Evolutionary conservation across 2,329 filamentous ascomycete genomes (phyloP).

Genomic region (Fusarium sp.): DNA sequence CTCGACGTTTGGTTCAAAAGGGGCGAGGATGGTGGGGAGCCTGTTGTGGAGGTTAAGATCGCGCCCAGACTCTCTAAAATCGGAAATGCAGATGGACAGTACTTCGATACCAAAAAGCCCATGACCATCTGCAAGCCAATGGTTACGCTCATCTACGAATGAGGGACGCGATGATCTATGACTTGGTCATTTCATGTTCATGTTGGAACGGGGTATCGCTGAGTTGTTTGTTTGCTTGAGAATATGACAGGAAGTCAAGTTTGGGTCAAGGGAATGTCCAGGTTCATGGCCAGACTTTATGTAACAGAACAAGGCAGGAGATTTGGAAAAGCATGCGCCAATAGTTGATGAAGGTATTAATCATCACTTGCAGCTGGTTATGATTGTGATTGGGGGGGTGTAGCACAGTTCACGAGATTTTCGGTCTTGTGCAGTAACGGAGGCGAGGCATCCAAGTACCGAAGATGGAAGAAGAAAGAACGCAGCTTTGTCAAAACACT

Average conservation of each 20-base stretch:
- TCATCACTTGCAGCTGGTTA: not conserved
- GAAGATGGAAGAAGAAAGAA: not conserved
- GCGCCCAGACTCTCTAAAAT: conserved; percentile 25
- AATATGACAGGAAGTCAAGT: not conserved
- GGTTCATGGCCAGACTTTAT: not conserved
- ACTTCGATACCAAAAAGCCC: not conserved
- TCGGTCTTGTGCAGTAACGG: not conserved
- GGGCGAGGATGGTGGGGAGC: not conserved
- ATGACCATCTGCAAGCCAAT: conserved; percentile 9
- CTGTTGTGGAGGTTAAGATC: conserved; percentile 12
- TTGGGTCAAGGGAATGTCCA: not conserved
- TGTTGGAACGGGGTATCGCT: not conserved
- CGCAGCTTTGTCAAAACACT: not conserved
- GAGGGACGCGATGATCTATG: not conserved
- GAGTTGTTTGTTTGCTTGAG: not conserved
- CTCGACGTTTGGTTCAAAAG: not conserved
- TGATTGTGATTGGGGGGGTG: not conserved
- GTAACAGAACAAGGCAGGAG: not conserved
- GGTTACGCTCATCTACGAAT: not conserved
- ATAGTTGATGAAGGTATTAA: not conserved
- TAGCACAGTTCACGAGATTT: not conserved
- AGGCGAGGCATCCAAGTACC: not conserved
- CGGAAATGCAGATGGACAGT: conserved; percentile 23
- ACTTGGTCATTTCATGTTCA: not conserved
- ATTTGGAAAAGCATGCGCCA: not conserved